Base-by-base conservation (phyloP, 257 asterid species). In the Echium plantagineum region DNA sequence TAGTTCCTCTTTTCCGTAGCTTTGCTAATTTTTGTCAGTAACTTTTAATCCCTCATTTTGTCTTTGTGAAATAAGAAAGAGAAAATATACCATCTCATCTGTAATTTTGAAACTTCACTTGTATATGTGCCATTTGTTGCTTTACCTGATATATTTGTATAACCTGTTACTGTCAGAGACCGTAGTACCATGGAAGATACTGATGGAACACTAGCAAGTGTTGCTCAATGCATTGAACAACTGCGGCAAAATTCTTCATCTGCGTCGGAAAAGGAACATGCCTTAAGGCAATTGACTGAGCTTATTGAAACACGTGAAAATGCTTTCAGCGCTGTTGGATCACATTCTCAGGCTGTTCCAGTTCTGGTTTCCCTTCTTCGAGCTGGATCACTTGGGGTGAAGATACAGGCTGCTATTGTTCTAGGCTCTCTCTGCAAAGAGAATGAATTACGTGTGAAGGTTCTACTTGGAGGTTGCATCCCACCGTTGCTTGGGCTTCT, bases 291-390 rank as follows among this genome's bases (percentile, higher is more conserved):
- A 65, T 75, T 93, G 61, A 83, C 77, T 30, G 98, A 88, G 58
- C 85, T 91, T 69, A 88, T 86, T 65, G 83, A 82, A 68, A 79
- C 94, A 12, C 86, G 95, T 32, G 94, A 82, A 69, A 86, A 79
- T 72, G 98, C 95, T 68, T 91, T 91, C 60, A 79, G 95, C 68
- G 98, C 97, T 49, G 97, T 93, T 66, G 97, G 94, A 64, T 89
- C 98, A 56, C 98, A 93, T 78, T 93, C 98, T 67, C 98, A 93
- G 74, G 98, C 98, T 38, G 98, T 93, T 72, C 98, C 98, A n/a
- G 97, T 93, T 47, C 97, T 93, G 9, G 98, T 93, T 19, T 93
- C 98, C 52, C 95, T 89, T 66, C 94, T 93, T 60, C 94, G 98
- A 65, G 86, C 98, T 24, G 98, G 97, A 66, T 84, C 97, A 60